Conservation (phyloP, 768 basidiomycete species). For the Serendipita sp. region DNA sequence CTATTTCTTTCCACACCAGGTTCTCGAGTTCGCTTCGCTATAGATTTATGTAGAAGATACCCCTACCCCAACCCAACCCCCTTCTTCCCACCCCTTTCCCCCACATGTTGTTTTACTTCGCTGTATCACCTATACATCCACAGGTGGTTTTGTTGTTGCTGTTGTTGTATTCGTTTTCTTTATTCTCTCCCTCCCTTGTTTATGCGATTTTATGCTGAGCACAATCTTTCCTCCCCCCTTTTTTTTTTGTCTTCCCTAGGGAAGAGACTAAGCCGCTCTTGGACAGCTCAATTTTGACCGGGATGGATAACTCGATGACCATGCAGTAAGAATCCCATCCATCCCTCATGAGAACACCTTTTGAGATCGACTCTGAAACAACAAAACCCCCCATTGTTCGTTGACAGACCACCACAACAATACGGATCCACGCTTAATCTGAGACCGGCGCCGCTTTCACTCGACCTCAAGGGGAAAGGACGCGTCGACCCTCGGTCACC, state of each 20-base stretch:
- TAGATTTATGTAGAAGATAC: neutral
- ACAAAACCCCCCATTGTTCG: no score
- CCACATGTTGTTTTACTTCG: neutral
- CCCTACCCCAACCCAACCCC: no score
- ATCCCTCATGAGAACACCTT: no score
- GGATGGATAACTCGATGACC: neutral
- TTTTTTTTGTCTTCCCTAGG: neutral
- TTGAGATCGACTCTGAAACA: no score
- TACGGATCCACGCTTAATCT: neutral
- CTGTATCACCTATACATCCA: no score
- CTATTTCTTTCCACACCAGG: neutral
- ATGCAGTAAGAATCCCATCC: slow-evolving; percentile 1
- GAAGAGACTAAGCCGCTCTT: slow-evolving; percentile 5
- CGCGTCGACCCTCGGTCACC: neutral
- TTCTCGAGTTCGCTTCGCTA: neutral
- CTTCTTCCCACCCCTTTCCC: no score
- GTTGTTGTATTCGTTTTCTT: neutral
- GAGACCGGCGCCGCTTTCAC: neutral
- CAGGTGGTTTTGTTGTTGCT: no score
- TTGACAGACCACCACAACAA: no score
- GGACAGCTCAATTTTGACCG: slow-evolving; percentile 5
- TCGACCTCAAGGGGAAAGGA: neutral
- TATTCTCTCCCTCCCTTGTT: neutral
- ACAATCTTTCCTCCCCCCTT: neutral
- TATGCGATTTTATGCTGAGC: slow-evolving; percentile 1